Conservation (phyloP, 2,329 filamentous ascomycete genomes). For the Nemania diffusa region DNA sequence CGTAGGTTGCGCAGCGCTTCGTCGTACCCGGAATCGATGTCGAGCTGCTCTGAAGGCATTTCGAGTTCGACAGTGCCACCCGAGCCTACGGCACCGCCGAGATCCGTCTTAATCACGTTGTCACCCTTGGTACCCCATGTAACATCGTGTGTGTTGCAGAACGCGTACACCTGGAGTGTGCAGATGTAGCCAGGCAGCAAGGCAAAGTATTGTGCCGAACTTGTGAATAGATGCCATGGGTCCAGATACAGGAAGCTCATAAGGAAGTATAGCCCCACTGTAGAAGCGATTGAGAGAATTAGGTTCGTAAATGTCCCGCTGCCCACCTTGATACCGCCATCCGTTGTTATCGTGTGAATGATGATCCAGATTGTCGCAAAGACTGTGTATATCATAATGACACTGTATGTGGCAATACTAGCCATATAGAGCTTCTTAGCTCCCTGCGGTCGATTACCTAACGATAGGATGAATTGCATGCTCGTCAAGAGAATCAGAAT, state of each 20-base stretch:
- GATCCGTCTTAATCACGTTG: conserved; percentile 92
- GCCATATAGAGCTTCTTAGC: conserved; percentile 89
- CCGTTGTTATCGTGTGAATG: conserved; percentile 71
- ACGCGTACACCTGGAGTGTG: conserved; percentile 96
- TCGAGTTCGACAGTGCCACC: conserved; percentile 89
- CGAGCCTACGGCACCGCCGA: conserved; percentile 84
- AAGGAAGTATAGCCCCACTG: conserved; percentile 92
- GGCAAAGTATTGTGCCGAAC: conserved; percentile 88
- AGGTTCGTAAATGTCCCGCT: conserved; percentile 96
- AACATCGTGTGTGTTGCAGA: conserved; percentile 99
- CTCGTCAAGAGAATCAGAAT: conserved; percentile 86
- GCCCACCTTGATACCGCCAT: conserved; percentile 68
- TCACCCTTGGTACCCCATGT: conserved; percentile 99
- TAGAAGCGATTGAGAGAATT: conserved; percentile 88
- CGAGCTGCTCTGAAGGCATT: conserved; percentile 97
- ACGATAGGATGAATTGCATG: conserved; percentile 94
- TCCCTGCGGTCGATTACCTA: conserved; percentile 95
- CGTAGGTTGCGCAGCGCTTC: conserved; percentile 95
- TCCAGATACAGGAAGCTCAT: conserved; percentile 98
- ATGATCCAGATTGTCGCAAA: conserved; percentile 93
- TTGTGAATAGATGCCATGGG: conserved; percentile 99
- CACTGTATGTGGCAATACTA: conserved; percentile 87
- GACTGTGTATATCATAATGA: conserved; percentile 96
- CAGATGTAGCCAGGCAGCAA: conserved; percentile 95
- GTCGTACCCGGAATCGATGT: conserved; percentile 98